Evolutionary conservation across 1,284 basidiomycete species (phyloP).

Genomic region (Ustilago crameri): DNA sequence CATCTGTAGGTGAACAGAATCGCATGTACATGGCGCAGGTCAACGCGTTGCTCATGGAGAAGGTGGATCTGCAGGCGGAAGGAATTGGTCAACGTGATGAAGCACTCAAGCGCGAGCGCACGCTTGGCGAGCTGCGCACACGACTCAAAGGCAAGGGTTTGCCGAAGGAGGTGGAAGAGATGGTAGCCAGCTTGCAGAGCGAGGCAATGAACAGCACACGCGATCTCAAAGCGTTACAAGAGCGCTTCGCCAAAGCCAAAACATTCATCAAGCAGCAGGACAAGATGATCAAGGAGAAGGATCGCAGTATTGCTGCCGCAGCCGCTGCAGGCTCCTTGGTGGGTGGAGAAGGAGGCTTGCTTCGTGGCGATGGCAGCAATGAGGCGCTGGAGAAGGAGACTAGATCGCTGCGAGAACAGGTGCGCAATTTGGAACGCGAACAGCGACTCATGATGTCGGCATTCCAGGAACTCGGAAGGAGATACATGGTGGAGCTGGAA

Average conservation of each 20-base stretch:
- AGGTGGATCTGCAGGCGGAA: constrained; percentile 80
- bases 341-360: constrained; percentile 9
- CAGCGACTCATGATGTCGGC: constrained; percentile 54
- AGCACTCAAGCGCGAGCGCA: constrained; percentile 49
- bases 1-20: constrained; percentile 82
- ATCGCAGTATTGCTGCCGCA: constrained; percentile 35
- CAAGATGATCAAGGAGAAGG: constrained; percentile 63
- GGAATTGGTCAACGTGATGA: constrained; percentile 64
- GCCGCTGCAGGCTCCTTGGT: constrained; percentile 20
- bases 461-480: constrained; percentile 43
- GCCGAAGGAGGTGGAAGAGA: constrained; percentile 81
- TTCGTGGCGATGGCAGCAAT: constrained; percentile 10
- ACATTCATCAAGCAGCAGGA: constrained; percentile 94
- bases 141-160: constrained; percentile 74
- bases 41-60: constrained; percentile 80
- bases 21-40: constrained; percentile 83
- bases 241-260: constrained; percentile 84
- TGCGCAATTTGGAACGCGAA: constrained; percentile 35
- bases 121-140: constrained; percentile 69
- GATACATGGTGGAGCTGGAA: constrained; percentile 50
- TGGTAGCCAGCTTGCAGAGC: constrained; percentile 80
- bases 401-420: constrained; percentile 31
- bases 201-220: constrained; percentile 79
- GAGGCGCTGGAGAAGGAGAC: constrained; percentile 36
- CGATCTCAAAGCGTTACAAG: constrained; percentile 77